phyloP scores from a whole-genome alignment of 225 moss, liverwort and hornwort genomes.

The Takakia lepidozioides region DNA sequence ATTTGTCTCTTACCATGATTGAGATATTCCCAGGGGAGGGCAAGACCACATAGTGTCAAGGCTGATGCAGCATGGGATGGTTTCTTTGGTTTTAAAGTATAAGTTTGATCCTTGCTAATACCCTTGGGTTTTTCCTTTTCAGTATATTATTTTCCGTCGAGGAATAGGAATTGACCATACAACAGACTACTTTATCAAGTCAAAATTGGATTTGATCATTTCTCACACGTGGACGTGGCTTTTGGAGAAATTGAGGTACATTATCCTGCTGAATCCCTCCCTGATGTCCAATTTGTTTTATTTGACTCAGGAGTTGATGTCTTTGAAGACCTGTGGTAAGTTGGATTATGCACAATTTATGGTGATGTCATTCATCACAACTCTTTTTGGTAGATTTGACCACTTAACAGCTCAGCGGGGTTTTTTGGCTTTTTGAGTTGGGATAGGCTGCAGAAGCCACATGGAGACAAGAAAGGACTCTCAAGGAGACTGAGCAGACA shows the following conservation, averaged over 20 bases:
- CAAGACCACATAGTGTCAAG: no score
- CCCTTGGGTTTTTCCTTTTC: neutral
- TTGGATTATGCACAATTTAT: neutral
- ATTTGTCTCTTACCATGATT: neutral
- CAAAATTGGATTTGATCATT: slow-evolving; percentile 54
- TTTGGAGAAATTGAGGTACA: slow-evolving; percentile 30
- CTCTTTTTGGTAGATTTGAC: neutral
- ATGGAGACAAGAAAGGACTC: no score
- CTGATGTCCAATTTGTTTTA: neutral
- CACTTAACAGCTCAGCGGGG: neutral
- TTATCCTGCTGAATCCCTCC: no score
- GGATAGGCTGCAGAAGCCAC: slow-evolving; percentile 23
- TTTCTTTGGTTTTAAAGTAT: no score
- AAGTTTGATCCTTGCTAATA: no score
- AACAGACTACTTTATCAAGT: slow-evolving; percentile 57
- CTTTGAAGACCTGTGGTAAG: neutral
- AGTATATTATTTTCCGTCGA: slow-evolving; percentile 62
- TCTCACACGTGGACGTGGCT: slow-evolving; percentile 49
- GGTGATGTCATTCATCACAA: neutral
- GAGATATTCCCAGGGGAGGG: no score
- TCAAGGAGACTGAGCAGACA: no score
- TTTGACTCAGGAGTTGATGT: neutral
- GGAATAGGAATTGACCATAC: slow-evolving; percentile 63
- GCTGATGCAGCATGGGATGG: no score
- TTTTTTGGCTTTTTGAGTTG: slow-evolving; percentile 2